Base-by-base conservation (phyloP, 2,329 filamentous ascomycete genomes). In the Penicillium sp. region DNA sequence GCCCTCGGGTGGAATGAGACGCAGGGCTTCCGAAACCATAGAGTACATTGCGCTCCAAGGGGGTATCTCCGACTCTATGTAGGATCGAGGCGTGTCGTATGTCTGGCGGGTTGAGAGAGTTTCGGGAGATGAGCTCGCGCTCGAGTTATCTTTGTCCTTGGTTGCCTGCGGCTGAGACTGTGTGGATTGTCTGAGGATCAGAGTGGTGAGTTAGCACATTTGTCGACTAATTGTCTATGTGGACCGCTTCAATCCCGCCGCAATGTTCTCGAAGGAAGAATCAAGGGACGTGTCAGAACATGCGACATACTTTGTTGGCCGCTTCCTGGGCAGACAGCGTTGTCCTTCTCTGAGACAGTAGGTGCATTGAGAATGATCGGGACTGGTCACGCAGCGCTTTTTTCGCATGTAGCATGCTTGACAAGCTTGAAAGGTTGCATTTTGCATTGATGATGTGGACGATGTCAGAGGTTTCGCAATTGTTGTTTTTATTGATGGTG, bases 1-100 rank as follows among this genome's bases (percentile, higher is more conserved):
- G 3, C 9, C 37, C 12, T 48, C 48, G 6, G 41, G 45, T 12
- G 48, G 48, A 27, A 51, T 45, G n/a, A 51, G 43, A 9, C 46
- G 28, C 33, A 51, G 5, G 4, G 43, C 27, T 34, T 51, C 48
- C 12, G 48, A 40, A 32, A 51, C 47, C 41, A 45, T 43, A 3
- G 45, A 51, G 35, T 51, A 51, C 5, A 45, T 38, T 1, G 48
- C 48, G 13, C 41, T 44, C 48, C 48, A 51, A 2, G 45, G 45
- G 9, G 48, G 48, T 12, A 51, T 37, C 32, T 51, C 48, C 8
- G 47, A 42, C 9, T 51, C 48, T 18, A 51, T 47, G 3, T 41
- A 45, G 4, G 48, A 45, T n/a, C 45, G 25, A 2, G 26, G 48
- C 0, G 45, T 27, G 40, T 51, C 33, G 25, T 24, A 48, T 25